Evolutionary conservation across 345 rosid genomes (phyloP).

Genomic region (Eutrema yunnanense): DNA sequence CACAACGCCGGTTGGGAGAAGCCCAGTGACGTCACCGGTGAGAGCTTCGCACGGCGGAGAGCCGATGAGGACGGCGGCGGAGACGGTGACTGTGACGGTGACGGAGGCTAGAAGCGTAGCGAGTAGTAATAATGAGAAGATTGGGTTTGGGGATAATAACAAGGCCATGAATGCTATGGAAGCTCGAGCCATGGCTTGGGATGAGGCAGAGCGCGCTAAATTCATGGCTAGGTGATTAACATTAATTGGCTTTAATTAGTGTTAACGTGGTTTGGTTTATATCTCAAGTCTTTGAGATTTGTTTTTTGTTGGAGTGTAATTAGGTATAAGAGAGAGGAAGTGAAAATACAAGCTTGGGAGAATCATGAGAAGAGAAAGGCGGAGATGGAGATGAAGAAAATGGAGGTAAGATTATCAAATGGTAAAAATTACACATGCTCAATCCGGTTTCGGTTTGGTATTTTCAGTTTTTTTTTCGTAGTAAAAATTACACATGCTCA

Average conservation of each 20-base stretch:
- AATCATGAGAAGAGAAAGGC: conserved; percentile 93
- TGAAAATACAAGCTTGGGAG: conserved; percentile 96
- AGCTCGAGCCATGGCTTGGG: conserved; percentile 83
- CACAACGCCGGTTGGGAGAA: conserved; percentile 62
- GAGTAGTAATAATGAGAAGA: not conserved
- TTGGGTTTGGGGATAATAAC: not conserved
- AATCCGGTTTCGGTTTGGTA: not conserved
- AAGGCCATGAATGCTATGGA: conserved; percentile 51
- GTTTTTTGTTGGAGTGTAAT: not conserved
- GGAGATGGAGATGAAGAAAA: conserved; percentile 88
- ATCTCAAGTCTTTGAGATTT: not conserved
- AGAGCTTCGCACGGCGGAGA: conserved; percentile 38
- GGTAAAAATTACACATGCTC: not conserved
- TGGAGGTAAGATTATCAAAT: conserved; percentile 49
- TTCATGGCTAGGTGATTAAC: conserved; percentile 72
- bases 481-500: not conserved
- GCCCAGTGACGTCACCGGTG: conserved; percentile 77
- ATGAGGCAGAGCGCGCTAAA: conserved; percentile 87
- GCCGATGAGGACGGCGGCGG: conserved; percentile 4
- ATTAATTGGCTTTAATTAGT: not conserved
- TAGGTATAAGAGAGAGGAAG: conserved; percentile 92
- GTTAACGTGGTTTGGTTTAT: not conserved
- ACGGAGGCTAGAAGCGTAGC: conserved; percentile 8
- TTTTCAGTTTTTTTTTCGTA: not conserved
- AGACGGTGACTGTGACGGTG: not conserved